These are phyloP conservation scores for Globisporangium radiosum DNA, from an alignment of 352 stramenopile genomes.

Conservation along the genomic window DNA sequence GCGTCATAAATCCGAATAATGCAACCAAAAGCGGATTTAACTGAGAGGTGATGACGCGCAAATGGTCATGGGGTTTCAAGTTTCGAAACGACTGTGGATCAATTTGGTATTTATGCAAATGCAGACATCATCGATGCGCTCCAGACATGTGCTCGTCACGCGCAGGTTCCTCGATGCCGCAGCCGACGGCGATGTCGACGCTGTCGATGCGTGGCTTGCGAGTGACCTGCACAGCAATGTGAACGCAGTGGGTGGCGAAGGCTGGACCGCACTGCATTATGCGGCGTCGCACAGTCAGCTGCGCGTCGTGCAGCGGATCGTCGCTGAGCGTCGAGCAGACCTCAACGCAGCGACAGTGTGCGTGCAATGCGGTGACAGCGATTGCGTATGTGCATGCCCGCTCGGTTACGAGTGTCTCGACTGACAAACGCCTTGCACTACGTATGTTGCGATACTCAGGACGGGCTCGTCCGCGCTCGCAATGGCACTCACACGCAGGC, in stretches of 20 bases:
- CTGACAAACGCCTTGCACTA: too few relatives aligned
- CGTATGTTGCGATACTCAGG: conserved; percentile 14
- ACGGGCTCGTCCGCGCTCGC: conserved; percentile 47
- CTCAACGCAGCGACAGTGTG: conserved; percentile 58
- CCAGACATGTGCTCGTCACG: background rate
- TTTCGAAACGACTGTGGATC: too few relatives aligned
- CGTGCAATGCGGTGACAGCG: background rate
- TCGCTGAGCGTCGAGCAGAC: conserved; percentile 28
- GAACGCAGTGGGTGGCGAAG: conserved; percentile 50
- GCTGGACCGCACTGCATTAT: conserved; percentile 68
- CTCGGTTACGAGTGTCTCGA: background rate
- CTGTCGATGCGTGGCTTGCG: conserved; percentile 35
- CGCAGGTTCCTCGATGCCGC: conserved; percentile 51
- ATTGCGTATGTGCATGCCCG: background rate
- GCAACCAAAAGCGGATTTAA: too few relatives aligned
- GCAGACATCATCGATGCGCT: too few relatives aligned
- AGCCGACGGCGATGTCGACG: conserved; percentile 23
- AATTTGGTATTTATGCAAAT: too few relatives aligned
- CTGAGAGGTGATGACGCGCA: too few relatives aligned
- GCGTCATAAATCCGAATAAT: too few relatives aligned
- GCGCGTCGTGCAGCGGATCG: conserved; percentile 29
- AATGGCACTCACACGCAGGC: conserved; percentile 39
- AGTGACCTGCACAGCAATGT: conserved; percentile 20
- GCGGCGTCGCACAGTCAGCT: conserved; percentile 49
- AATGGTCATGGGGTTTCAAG: too few relatives aligned